Conservation (phyloP, 345 rosid species). For the Conringia planisiliqua region DNA sequence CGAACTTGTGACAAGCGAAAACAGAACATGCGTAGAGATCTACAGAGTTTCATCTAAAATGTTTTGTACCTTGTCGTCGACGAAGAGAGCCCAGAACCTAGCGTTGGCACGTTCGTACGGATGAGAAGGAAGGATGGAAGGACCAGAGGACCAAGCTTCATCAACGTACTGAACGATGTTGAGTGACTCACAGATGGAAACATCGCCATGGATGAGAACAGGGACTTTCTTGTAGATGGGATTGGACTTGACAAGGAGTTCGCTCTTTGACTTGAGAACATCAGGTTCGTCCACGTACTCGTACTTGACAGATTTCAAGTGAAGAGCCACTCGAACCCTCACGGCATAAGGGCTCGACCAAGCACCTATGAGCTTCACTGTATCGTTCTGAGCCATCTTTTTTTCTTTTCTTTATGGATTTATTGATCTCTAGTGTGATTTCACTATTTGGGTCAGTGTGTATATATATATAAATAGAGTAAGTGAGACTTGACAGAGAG, state of each 20-base stretch:
- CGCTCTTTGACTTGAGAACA: background rate
- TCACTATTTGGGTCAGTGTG: background rate
- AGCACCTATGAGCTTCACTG: background rate
- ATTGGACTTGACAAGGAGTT: background rate
- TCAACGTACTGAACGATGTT: slow-evolving; percentile 1
- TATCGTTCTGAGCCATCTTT: slow-evolving; percentile 2
- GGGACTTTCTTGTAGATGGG: slow-evolving; percentile 10
- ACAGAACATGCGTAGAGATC: background rate
- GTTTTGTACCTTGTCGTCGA: background rate
- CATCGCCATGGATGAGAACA: background rate
- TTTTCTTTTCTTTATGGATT: background rate
- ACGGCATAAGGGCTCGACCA: background rate
- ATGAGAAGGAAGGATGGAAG: slow-evolving; percentile 6
- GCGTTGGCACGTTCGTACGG: background rate
- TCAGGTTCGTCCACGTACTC: slow-evolving; percentile 6
- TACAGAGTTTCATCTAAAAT: background rate
- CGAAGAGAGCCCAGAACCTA: background rate
- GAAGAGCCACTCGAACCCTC: slow-evolving; percentile 6
- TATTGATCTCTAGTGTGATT: background rate
- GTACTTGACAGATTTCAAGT: background rate
- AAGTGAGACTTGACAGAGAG: background rate
- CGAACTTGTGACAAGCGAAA: background rate
- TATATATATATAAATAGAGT: background rate
- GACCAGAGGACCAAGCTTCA: background rate
- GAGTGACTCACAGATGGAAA: slow-evolving; percentile 4